Percentiles rank a stretch among this genome's conserved stretches.
Evolutionary conservation across 768 basidiomycete genomes (phyloP).

Genomic region (Megacollybia marginata): DNA sequence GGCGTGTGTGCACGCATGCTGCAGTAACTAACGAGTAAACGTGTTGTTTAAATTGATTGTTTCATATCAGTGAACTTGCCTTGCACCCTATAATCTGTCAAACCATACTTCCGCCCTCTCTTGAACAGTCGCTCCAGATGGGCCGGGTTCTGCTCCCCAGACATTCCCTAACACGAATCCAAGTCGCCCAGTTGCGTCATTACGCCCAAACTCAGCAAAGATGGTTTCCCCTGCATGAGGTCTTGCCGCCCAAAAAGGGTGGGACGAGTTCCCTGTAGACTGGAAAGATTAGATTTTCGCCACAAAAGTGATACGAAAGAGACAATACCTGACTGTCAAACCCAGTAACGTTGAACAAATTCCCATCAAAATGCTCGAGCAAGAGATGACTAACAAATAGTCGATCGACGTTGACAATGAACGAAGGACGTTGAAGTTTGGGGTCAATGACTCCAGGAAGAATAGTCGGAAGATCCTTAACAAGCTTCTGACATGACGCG

Average conservation of each 20-base stretch:
- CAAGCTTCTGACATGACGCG: slow-evolving; percentile 3
- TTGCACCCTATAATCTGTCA: slow-evolving; percentile 2
- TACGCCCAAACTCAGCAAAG: slow-evolving; percentile 11
- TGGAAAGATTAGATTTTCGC: too few species aligned
- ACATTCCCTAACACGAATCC: slow-evolving; percentile 14
- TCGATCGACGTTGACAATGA: slow-evolving; percentile 9
- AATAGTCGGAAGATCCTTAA: slow-evolving; percentile 4
- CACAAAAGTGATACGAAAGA: too few species aligned
- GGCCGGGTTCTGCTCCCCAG: slow-evolving; percentile 7
- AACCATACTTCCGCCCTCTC: slow-evolving; percentile 11
- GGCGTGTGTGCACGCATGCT: too few species aligned
- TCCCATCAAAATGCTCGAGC: slow-evolving; percentile 13
- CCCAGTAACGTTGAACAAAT: slow-evolving; percentile 12
- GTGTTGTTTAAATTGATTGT: too few species aligned
- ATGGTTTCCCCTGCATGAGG: slow-evolving; percentile 5
- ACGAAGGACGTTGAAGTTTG: slow-evolving; percentile 8
- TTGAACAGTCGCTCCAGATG: slow-evolving; percentile 3
- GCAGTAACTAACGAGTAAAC: too few species aligned
- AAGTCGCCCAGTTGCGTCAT: slow-evolving; percentile 2
- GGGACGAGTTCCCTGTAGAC: slow-evolving; percentile 2
- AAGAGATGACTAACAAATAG: slow-evolving; percentile 10
- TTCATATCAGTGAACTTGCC: too few species aligned
- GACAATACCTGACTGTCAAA: slow-evolving; percentile 9
- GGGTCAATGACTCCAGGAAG: slow-evolving; percentile 14
- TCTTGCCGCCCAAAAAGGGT: slow-evolving; percentile 16